These are phyloP conservation scores for Chlorella sorokiniana DNA, from an alignment of 139 green algal genomes.

Conservation along the genomic window DNA sequence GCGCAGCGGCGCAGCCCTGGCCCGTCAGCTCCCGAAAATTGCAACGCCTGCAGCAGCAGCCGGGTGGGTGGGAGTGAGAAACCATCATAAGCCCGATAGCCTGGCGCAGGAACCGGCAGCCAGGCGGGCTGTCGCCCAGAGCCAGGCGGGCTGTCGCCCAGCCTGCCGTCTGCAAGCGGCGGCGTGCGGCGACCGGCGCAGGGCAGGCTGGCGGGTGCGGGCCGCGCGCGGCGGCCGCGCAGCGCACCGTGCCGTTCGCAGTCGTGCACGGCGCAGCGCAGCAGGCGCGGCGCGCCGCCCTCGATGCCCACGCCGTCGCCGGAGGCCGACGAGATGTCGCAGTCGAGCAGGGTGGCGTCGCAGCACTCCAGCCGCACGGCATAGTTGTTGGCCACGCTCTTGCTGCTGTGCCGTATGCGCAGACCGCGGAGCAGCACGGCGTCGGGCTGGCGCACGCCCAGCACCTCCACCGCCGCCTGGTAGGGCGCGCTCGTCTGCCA, in stretches of 20 bases:
- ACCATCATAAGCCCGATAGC: not conserved
- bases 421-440: conserved; percentile 35
- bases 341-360: conserved; percentile 28
- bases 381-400: conserved; percentile 64
- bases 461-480: not conserved
- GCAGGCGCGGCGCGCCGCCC: conserved; percentile 15
- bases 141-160: too few relatives aligned
- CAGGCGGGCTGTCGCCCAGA: not conserved
- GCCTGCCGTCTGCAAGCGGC: too few relatives aligned
- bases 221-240: not conserved
- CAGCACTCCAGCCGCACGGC: conserved; percentile 44
- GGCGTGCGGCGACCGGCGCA: too few relatives aligned
- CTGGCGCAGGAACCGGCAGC: not conserved
- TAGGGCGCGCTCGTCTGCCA: conserved; percentile 28
- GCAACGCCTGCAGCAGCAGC: conserved; percentile 22
- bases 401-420: conserved; percentile 45
- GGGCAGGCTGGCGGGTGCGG: too few relatives aligned
- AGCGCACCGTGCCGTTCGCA: conserved; percentile 49
- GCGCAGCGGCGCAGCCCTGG: not conserved
- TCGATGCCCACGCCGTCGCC: conserved; percentile 46
- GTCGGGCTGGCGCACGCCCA: not conserved
- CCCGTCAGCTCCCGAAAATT: conserved; percentile 46
- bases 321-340: conserved; percentile 46
- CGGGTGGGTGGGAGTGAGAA: not conserved
- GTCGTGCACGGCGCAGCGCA: conserved; percentile 38